Conservation (phyloP, 371 early-diverging fungal genomes). For the Lichtheimia corymbifera region DNA sequence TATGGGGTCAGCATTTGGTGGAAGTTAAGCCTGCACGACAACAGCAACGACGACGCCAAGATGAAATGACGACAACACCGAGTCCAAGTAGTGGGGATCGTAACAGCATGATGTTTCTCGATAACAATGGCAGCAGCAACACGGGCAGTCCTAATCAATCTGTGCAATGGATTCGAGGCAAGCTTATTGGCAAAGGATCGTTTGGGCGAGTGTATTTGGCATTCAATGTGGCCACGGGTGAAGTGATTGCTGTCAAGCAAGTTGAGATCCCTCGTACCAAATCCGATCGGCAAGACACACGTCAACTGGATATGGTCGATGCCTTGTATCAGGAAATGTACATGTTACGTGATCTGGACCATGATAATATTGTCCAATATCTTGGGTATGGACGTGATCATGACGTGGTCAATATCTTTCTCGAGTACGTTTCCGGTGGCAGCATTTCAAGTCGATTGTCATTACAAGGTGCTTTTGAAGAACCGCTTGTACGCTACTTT, state of each 20-base stretch:
- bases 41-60: not conserved
- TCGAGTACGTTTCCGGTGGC: conserved; percentile 91
- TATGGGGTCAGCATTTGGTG: conserved; percentile 36
- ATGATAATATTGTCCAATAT: conserved; percentile 84
- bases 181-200: conserved; percentile 94
- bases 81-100: not conserved
- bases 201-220: conserved; percentile 97
- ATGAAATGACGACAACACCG: too few species aligned
- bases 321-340: conserved; percentile 83
- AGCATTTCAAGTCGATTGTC: conserved; percentile 71
- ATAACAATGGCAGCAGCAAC: not conserved
- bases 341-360: conserved; percentile 80
- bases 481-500: conserved; percentile 76
- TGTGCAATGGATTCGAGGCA: conserved; percentile 80
- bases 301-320: conserved; percentile 40
- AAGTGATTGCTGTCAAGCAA: conserved; percentile 97
- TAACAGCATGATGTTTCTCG: conserved; percentile 9
- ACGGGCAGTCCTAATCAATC: not conserved
- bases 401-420: conserved; percentile 79
- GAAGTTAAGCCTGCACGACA: conserved; percentile 16
- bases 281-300: conserved; percentile 7
- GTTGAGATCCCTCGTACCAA: conserved; percentile 68
- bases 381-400: conserved; percentile 71
- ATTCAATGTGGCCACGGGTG: conserved; percentile 80
- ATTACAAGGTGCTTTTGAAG: conserved; percentile 75